Base-by-base conservation (phyloP, 2,329 filamentous ascomycete species). In the Ophiocordyceps camponoti-leonardi region DNA sequence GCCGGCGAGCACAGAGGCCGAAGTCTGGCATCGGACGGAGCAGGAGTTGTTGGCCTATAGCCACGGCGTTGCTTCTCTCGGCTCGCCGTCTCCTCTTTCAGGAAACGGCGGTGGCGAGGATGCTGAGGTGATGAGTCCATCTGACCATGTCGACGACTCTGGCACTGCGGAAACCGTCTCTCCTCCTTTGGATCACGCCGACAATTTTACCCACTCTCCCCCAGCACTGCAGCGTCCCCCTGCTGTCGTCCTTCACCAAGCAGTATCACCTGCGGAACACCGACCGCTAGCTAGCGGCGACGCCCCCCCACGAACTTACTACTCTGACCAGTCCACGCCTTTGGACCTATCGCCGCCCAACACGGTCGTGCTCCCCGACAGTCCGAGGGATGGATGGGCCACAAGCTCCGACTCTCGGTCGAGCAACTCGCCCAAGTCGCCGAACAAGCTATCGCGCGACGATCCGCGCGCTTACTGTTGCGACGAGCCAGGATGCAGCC, bases 311-410 rank as follows among this genome's bases (percentile, higher is more conserved):
- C 20, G 54, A 12, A 62, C 58, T 48, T 59, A 63, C 43, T 56
- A 60, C 28, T 65, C 65, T 3, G 63, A 68, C 44, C 60, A 61
- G 41, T 68, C 67, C 2, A 68, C 67, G 3, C 67, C 66, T 6
- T 65, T 66, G 3, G 63, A 61, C 4, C 56, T 58, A 1, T 67
- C 66, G 4, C 60, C 61, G 7, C 58, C 67, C 37, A 67, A 64
- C 46, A 71, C 69, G 4, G 70, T 69, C 14, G 67, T 67, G 31
- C 71, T 69, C 10, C 64, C 67, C 7, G 61, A 63, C 41, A 67
- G 61, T 1, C 61, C 63, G 2, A 67, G 67, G 16, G 65, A 67
- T 2, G 53, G 59, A 43, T 67, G 65, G 1, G 55, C 58, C 18
- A 52, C 56, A 6, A 59, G 56, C 26, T 61, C 62, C 19, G 61